Evolutionary conservation across 176 grass and related monocot species (phyloP).

Genomic region (Carex kokanica): DNA sequence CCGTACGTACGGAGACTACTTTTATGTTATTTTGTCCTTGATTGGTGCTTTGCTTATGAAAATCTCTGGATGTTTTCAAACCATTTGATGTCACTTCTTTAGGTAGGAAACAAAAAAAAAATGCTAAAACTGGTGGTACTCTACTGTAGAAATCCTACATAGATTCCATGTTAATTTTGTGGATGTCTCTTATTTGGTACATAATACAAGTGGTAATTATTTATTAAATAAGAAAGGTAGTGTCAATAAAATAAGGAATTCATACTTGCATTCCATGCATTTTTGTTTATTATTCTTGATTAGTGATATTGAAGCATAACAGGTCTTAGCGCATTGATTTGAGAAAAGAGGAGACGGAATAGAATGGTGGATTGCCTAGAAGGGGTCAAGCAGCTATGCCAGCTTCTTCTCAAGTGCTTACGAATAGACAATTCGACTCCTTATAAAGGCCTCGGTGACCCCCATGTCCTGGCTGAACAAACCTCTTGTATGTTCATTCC

Average conservation of each 20-base stretch:
- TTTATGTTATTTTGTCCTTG: background rate
- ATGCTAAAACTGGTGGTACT: no score
- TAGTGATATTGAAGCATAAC: background rate
- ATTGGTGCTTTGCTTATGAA: background rate
- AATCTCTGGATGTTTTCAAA: no score
- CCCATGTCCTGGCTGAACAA: constrained; percentile 71
- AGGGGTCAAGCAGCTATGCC: constrained; percentile 52
- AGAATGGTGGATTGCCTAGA: constrained; percentile 91
- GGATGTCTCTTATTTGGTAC: background rate
- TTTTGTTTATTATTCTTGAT: background rate
- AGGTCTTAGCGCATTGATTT: background rate
- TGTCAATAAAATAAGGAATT: background rate
- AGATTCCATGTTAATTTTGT: no score
- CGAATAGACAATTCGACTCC: constrained; percentile 58
- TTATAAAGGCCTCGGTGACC: constrained; percentile 65
- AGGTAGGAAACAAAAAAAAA: no score
- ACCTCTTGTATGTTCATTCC: constrained; percentile 60
- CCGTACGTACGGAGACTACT: background rate
- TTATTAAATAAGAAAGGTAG: background rate
- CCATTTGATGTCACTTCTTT: no score
- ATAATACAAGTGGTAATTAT: background rate
- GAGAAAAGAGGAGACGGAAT: background rate
- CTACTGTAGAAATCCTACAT: no score
- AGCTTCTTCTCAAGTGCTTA: constrained; percentile 58
- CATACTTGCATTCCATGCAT: background rate